A percentile compares a stretch with the other conserved stretches of the same genome.
These are phyloP conservation scores for Trifolium pratense DNA, from an alignment of 306 rosid species.

Conservation along the genomic window DNA sequence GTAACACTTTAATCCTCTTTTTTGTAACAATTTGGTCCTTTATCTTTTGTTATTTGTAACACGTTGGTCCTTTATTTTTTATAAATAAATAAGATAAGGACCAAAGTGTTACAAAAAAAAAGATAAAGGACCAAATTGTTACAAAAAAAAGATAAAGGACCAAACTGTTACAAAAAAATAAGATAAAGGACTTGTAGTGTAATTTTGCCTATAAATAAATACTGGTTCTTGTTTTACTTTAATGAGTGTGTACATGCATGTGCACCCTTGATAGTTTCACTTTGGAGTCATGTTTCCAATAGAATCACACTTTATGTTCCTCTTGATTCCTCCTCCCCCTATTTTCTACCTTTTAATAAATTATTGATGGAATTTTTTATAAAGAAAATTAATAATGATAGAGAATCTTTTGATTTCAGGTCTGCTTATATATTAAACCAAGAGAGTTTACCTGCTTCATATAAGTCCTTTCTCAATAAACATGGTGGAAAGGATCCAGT, in stretches of 20 bases:
- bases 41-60: too few species aligned
- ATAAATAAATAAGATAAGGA: too few species aligned
- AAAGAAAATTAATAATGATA: background rate
- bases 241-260: constrained; percentile 11
- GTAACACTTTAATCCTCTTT: too few species aligned
- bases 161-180: too few species aligned
- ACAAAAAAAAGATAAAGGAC: too few species aligned
- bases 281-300: constrained; percentile 4
- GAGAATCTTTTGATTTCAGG: constrained; percentile 55
- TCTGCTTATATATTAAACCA: constrained; percentile 94
- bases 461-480: constrained; percentile 89
- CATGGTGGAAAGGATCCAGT: constrained; percentile 89
- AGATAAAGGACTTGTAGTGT: too few species aligned
- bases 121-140: too few species aligned
- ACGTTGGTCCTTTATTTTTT: too few species aligned
- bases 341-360: constrained; percentile 4
- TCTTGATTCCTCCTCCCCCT: background rate
- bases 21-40: too few species aligned
- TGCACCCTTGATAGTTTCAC: constrained; percentile 22
- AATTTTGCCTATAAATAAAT: too few species aligned
- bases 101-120: too few species aligned
- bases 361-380: background rate
- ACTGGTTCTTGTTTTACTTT: background rate
- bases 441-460: constrained; percentile 91
- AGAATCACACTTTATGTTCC: background rate